Percentiles rank a stretch among this genome's conserved stretches.
phyloP scores from a whole-genome alignment of 768 basidiomycete species.

The Amanita rimosa region DNA sequence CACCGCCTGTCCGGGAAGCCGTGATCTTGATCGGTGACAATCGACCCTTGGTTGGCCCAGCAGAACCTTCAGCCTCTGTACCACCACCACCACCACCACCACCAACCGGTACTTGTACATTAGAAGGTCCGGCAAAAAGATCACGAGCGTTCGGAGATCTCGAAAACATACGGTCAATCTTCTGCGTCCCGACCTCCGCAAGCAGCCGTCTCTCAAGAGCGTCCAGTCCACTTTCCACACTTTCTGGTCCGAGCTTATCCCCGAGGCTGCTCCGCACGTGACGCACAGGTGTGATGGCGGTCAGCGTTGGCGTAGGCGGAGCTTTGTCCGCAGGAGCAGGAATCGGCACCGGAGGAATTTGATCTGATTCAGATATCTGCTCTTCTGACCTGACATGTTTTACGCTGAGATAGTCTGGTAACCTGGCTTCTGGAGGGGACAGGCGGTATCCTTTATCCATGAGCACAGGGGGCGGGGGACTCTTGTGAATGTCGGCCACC shows the following conservation, averaged over 20 bases:
- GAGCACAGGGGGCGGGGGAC: slow-evolving; percentile 51
- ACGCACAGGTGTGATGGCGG: slow-evolving; percentile 19
- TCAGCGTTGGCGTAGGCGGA: slow-evolving; percentile 43
- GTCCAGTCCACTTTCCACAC: slow-evolving; percentile 49
- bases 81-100: no score
- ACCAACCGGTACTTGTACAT: no score
- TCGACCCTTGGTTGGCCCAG: slow-evolving; percentile 3
- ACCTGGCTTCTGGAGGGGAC: neutral
- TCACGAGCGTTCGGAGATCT: slow-evolving; percentile 20
- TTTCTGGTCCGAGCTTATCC: slow-evolving; percentile 5
- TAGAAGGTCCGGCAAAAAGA: slow-evolving; percentile 13
- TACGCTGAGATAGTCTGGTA: slow-evolving; percentile 19
- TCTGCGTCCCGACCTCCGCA: slow-evolving; percentile 65
- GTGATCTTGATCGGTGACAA: slow-evolving; percentile 13
- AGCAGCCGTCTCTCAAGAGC: slow-evolving; percentile 59
- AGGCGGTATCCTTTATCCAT: slow-evolving; percentile 12
- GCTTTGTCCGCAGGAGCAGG: slow-evolving; percentile 20
- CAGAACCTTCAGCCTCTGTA: neutral
- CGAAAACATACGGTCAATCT: slow-evolving; percentile 22
- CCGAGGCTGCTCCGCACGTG: slow-evolving; percentile 10
- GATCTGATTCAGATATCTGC: no score
- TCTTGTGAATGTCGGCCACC: slow-evolving; percentile 34
- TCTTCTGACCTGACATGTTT: slow-evolving; percentile 6
- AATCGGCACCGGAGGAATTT: slow-evolving; percentile 1
- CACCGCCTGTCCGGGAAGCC: slow-evolving; percentile 24